Evolutionary conservation across 1,284 basidiomycete species (phyloP), one percentile per base, ranked within the genome.

Genomic region (Ustilago crameri): DNA sequence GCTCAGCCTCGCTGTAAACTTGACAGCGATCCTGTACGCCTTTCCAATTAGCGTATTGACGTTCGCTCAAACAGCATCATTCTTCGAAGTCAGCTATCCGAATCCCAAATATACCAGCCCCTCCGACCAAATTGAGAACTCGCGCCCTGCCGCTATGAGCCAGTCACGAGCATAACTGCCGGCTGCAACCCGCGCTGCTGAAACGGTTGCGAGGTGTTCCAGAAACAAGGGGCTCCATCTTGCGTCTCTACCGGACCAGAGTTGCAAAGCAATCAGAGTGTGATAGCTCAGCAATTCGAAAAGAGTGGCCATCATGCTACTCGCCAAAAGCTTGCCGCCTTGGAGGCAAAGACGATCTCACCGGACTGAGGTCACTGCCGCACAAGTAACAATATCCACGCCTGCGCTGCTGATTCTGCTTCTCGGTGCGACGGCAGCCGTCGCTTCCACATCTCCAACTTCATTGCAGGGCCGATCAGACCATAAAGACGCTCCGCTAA

Each of bases 181-280:
- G 30, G 26, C 57, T 58, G 64, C 64, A 27, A n/a, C n/a, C 23
- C 23, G 55, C 62, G 55, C 40, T n/a, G n/a, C n/a, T 35, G 47
- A 42, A 41, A 35, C 17, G 18, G 23, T 23, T 32, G 42, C 42
- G 46, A 49, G 8, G 10, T 10, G 17, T 23, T n/a, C n/a, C n/a
- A n/a, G 20, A 5, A 18, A 42, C 9, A 42, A 8, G 23, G 22
- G 22, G 18, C 20, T 18, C 17, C 9, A 9, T 23, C 20, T 23
- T 18, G 22, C 22, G 5, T 42, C 17, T 23, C 8, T 23, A 37
- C 15, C 12, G 5, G 14, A 17, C 35, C 5, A 5, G 15, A n/a
- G 14, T 15, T 14, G 14, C 12, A 7, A 5, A 37, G 12, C n/a
- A 8, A 17, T 37, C n/a, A n/a, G 17, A 37, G 14, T 37, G 35